Conservation (phyloP, 2,329 filamentous ascomycete species). For the Chaetomium olivaceum region DNA sequence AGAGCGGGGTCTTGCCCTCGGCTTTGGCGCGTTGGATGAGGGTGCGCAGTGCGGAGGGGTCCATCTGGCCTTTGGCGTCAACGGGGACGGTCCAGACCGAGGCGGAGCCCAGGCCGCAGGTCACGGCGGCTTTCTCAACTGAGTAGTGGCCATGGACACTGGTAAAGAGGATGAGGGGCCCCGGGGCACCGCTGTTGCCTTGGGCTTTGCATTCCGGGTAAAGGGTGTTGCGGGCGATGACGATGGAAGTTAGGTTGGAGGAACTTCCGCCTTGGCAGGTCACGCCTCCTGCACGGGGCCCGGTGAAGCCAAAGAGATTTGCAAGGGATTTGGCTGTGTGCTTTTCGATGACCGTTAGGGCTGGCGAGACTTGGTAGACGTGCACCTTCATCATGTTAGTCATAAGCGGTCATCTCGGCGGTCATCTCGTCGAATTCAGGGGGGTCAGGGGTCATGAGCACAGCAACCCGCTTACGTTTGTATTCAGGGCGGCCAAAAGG, state of each 20-base stretch:
- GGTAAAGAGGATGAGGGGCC: slow-evolving; percentile 81
- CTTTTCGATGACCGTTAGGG: slow-evolving; percentile 85
- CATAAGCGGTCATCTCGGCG: no score
- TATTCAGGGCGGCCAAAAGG: slow-evolving; percentile 82
- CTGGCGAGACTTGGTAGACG: slow-evolving; percentile 91
- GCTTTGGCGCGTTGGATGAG: slow-evolving; percentile 61
- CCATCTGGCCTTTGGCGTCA: slow-evolving; percentile 72
- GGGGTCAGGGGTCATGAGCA: not conserved
- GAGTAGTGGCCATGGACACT: slow-evolving; percentile 90
- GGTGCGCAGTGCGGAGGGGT: slow-evolving; percentile 62
- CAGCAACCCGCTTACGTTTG: slow-evolving; percentile 62
- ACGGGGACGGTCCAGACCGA: slow-evolving; percentile 75
- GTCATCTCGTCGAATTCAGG: not conserved
- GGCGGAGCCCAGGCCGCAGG: slow-evolving; percentile 76
- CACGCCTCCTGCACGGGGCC: slow-evolving; percentile 70
- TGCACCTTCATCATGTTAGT: slow-evolving; percentile 58
- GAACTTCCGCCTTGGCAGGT: slow-evolving; percentile 80
- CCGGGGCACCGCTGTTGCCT: slow-evolving; percentile 59
- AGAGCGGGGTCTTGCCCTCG: slow-evolving; percentile 79
- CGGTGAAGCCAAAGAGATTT: slow-evolving; percentile 71
- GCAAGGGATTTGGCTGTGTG: slow-evolving; percentile 73
- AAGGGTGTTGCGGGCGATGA: slow-evolving; percentile 83
- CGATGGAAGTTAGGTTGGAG: slow-evolving; percentile 81
- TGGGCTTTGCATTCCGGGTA: slow-evolving; percentile 74
- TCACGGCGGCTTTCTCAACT: slow-evolving; percentile 90